Evolutionary conservation across 106 monocot species (phyloP).

Genomic region (Narthecium ossifragum): DNA sequence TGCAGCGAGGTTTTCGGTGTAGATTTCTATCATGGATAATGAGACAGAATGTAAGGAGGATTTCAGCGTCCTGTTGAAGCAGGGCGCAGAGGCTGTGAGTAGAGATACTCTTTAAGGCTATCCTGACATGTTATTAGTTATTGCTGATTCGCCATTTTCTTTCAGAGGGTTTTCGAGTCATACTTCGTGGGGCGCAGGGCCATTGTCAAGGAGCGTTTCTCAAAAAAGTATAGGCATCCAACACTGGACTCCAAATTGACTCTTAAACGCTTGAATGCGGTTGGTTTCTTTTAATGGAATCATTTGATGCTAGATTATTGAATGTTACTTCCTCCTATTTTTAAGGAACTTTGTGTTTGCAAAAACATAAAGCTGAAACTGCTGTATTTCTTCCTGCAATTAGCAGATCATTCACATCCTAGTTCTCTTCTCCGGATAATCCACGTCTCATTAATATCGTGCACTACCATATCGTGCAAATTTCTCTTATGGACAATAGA

Average conservation of each 20-base stretch:
- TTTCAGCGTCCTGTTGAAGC: constrained; percentile 29
- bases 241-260: constrained; percentile 75
- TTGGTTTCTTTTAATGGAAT: constrained; percentile 13
- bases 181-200: constrained; percentile 40
- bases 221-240: constrained; percentile 69
- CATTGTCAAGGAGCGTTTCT: constrained; percentile 60
- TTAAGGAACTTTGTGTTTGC: neutral
- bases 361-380: neutral
- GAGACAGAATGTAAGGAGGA: neutral
- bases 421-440: neutral
- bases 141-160: neutral
- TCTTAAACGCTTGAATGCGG: constrained; percentile 79
- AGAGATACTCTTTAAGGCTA: neutral
- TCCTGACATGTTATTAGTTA: neutral
- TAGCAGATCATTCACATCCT: neutral
- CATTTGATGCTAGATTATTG: neutral
- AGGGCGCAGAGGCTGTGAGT: constrained; percentile 33
- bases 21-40: constrained; percentile 9
- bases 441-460: neutral
- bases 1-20: neutral
- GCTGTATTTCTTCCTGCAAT: no score
- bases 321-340: neutral
- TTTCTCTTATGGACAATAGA: no score
- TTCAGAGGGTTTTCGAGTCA: constrained; percentile 50
- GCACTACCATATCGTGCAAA: no score